These are phyloP conservation scores for Leccinum solheimii DNA, from an alignment of 1,284 basidiomycete genomes.

Conservation along the genomic window DNA sequence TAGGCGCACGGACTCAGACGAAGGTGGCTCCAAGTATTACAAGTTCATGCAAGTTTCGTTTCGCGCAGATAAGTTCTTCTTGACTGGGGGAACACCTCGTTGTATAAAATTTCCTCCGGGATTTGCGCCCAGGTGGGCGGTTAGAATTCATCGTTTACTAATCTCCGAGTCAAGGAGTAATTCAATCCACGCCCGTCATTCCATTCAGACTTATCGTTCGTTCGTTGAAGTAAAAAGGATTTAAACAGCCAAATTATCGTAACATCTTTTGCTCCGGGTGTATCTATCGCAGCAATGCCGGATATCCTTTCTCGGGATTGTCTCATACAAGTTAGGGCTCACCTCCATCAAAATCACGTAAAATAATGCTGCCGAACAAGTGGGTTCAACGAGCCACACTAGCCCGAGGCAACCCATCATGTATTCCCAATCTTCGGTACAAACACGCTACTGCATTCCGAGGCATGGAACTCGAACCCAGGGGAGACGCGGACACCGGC, in stretches of 20 bases:
- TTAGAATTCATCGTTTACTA: background rate
- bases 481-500: slow-evolving; percentile 20
- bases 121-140: background rate
- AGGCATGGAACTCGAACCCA: slow-evolving; percentile 22
- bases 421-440: slow-evolving; percentile 6
- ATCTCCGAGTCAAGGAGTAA: slow-evolving; percentile 6
- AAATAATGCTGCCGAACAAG: slow-evolving; percentile 20
- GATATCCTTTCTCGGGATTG: slow-evolving; percentile 5
- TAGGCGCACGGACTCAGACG: slow-evolving; percentile 23
- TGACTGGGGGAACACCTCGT: slow-evolving; percentile 19
- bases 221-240: slow-evolving; percentile 16
- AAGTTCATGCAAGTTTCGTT: background rate
- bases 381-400: slow-evolving; percentile 22
- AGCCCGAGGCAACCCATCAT: slow-evolving; percentile 25
- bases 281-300: slow-evolving; percentile 12
- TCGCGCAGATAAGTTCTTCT: slow-evolving; percentile 3
- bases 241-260: slow-evolving; percentile 12
- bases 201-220: slow-evolving; percentile 5
- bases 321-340: slow-evolving; percentile 14
- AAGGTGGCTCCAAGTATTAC: slow-evolving; percentile 3
- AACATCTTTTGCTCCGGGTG: slow-evolving; percentile 12
- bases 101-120: slow-evolving; percentile 3
- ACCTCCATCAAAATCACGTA: slow-evolving; percentile 9
- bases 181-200: background rate
- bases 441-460: slow-evolving; percentile 16